Evolutionary conservation across 768 basidiomycete genomes (phyloP).

Genomic region (Serpula lacrymans): DNA sequence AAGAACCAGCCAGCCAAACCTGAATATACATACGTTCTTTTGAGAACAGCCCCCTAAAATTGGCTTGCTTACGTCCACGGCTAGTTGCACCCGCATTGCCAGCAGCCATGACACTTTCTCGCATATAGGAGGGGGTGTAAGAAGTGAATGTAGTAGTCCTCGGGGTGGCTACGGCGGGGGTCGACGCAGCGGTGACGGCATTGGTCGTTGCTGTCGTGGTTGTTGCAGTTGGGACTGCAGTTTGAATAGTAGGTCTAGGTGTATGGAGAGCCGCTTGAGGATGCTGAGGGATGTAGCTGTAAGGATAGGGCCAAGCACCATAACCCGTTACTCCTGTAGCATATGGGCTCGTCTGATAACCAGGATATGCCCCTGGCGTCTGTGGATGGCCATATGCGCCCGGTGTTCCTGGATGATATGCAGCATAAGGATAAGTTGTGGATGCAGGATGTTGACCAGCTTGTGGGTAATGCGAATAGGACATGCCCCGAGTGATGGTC

Average conservation of each 20-base stretch:
- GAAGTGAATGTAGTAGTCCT: conserved; percentile 52
- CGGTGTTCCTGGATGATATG: conserved; percentile 51
- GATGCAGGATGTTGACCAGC: conserved; percentile 35
- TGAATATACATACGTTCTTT: conserved; percentile 88
- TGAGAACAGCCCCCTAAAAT: conserved; percentile 69
- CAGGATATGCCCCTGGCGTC: conserved; percentile 46
- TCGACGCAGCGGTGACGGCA: conserved; percentile 36
- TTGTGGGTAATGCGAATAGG: conserved; percentile 32
- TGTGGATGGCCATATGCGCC: conserved; percentile 36
- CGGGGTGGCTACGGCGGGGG: conserved; percentile 42
- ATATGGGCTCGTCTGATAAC: conserved; percentile 41
- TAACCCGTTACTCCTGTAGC: conserved; percentile 68
- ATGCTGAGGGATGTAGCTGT: conserved; percentile 52
- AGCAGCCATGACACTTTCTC: conserved; percentile 42
- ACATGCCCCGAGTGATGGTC: conserved; percentile 16
- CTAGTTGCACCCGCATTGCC: conserved; percentile 38
- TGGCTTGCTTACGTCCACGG: conserved; percentile 62
- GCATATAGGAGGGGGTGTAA: conserved; percentile 47
- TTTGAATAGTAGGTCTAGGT: conserved; percentile 26
- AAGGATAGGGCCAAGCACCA: conserved; percentile 67
- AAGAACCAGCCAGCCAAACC: conserved; percentile 26
- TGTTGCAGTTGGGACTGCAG: conserved; percentile 23
- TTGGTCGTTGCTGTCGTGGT: conserved; percentile 26
- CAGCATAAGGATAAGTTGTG: conserved; percentile 62
- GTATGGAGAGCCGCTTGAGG: conserved; percentile 21